A percentile compares a stretch with the other conserved stretches of the same genome.
Conservation (phyloP, 768 basidiomycete species). For the Leccinum broughii region DNA sequence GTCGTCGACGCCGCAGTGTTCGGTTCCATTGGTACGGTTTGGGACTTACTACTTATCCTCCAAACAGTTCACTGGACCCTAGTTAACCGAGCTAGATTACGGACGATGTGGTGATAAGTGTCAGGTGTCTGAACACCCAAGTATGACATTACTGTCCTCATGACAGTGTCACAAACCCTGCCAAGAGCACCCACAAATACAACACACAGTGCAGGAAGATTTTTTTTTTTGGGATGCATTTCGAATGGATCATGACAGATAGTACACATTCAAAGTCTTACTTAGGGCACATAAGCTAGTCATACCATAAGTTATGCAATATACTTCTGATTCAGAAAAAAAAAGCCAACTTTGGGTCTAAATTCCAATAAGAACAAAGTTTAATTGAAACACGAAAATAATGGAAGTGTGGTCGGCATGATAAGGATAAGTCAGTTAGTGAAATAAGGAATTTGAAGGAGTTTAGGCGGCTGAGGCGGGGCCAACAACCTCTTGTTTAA, state of each 20-base stretch:
- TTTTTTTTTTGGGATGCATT: not conserved
- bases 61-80: too few species aligned
- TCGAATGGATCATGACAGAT: not conserved
- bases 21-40: too few species aligned
- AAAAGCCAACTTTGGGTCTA: not conserved
- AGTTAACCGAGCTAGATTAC: too few species aligned
- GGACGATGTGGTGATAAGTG: too few species aligned
- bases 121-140: too few species aligned
- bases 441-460: not conserved
- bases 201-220: too few species aligned
- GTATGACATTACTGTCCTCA: too few species aligned
- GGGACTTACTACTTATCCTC: too few species aligned
- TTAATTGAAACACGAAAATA: slow-evolving; percentile 10
- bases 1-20: too few species aligned
- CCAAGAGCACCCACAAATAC: too few species aligned
- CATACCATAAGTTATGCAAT: not conserved
- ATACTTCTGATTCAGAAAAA: not conserved
- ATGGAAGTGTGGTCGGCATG: slow-evolving; percentile 3
- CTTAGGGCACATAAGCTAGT: not conserved
- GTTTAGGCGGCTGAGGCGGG: slow-evolving; percentile 7
- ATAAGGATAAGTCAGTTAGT: not conserved
- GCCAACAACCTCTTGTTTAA: slow-evolving; percentile 51
- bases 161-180: too few species aligned
- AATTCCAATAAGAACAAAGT: not conserved
- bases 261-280: not conserved